Evolutionary conservation across 2,329 filamentous ascomycete genomes (phyloP).

Genomic region (Colletotrichum paranaense): DNA sequence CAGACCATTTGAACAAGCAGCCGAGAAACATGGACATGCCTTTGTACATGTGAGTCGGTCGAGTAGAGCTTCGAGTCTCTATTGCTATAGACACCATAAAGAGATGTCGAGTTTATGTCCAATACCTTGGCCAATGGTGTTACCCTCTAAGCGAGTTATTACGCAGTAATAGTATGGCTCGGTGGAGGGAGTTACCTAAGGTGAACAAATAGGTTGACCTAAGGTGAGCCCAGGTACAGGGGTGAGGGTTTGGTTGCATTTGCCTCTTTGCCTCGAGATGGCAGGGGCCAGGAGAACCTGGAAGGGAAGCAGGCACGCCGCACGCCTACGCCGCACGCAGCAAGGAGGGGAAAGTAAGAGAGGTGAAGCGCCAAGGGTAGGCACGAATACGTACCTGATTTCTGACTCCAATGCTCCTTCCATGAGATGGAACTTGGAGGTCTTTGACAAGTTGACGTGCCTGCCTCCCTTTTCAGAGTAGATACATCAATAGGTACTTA

Average conservation of each 20-base stretch:
- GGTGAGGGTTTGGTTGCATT: background rate
- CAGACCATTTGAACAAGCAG: background rate
- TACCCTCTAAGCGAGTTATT: background rate
- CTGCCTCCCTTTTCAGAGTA: background rate
- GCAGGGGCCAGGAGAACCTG: background rate
- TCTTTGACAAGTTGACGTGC: background rate
- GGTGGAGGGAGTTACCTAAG: background rate
- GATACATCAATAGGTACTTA: too few species aligned
- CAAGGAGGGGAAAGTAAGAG: background rate
- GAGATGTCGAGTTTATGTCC: background rate
- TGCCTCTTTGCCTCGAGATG: background rate
- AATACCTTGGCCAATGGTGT: background rate
- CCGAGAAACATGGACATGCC: background rate
- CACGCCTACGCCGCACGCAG: too few species aligned
- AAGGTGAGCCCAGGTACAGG: background rate
- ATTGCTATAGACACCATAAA: background rate
- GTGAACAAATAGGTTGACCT: background rate
- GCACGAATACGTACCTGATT: slow-evolving; percentile 3
- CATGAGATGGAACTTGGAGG: too few species aligned
- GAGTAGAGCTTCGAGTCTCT: background rate
- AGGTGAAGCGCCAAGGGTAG: background rate
- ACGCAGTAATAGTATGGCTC: background rate
- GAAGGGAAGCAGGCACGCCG: background rate
- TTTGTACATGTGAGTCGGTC: too few species aligned
- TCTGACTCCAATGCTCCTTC: background rate